A percentile compares a stretch with the other conserved stretches of the same genome.
These are phyloP conservation scores for Monosporascus sp. DNA, from an alignment of 2,329 filamentous ascomycete species.

Conservation along the genomic window DNA sequence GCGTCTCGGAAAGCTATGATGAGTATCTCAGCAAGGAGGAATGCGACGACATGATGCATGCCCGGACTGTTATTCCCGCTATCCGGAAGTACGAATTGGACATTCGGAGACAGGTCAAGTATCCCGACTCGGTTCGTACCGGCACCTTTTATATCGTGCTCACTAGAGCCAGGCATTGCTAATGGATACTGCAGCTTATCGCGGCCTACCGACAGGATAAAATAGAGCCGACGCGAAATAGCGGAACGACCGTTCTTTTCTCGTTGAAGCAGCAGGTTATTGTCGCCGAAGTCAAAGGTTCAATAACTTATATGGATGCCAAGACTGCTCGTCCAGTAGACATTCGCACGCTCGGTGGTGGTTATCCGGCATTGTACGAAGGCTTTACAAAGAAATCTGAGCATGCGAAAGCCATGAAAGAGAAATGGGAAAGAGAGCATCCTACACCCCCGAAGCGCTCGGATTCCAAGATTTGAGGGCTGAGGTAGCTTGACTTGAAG, in stretches of 20 bases:
- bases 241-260: slow-evolving; percentile 9
- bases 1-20: slow-evolving; percentile 19
- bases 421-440: slow-evolving; percentile 4
- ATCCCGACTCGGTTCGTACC: slow-evolving; percentile 7
- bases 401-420: slow-evolving; percentile 1
- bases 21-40: slow-evolving; percentile 17
- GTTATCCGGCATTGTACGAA: slow-evolving; percentile 10
- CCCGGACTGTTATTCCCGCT: slow-evolving; percentile 12
- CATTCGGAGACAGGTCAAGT: slow-evolving; percentile 16
- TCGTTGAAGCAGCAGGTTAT: slow-evolving; percentile 18
- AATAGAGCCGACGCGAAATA: slow-evolving; percentile 13
- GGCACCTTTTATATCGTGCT: not conserved
- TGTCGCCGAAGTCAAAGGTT: slow-evolving; percentile 14
- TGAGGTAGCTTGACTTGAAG: too few species aligned
- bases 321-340: slow-evolving; percentile 13
- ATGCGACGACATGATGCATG: slow-evolving; percentile 17
- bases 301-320: slow-evolving; percentile 13
- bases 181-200: slow-evolving; percentile 10
- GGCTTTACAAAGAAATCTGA: slow-evolving; percentile 4
- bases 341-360: slow-evolving; percentile 12
- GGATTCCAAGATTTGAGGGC: too few species aligned
- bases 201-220: slow-evolving; percentile 10
- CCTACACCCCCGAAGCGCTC: too few species aligned
- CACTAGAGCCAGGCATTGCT: not conserved
- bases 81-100: slow-evolving; percentile 15